Conservation (phyloP, 2,329 filamentous ascomycete species). For the Paecilomyces variotii region DNA sequence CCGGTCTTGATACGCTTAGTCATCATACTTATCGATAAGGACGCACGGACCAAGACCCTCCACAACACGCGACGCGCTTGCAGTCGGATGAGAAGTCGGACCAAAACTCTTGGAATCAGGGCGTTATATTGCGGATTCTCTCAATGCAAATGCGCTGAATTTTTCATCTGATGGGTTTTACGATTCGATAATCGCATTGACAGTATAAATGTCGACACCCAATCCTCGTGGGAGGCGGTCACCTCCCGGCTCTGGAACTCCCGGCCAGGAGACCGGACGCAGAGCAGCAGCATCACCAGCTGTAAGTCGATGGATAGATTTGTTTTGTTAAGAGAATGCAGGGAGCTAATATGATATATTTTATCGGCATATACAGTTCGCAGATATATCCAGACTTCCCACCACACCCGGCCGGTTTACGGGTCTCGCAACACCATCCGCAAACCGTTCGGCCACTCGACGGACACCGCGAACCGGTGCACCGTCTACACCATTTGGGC, state of each 20-base stretch:
- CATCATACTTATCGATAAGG: constrained; percentile 28
- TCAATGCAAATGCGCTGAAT: neutral
- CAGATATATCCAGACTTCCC: constrained; percentile 16
- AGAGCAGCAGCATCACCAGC: neutral
- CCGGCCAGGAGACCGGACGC: constrained; percentile 12
- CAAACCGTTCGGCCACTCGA: constrained; percentile 24
- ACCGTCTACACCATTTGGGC: constrained; percentile 49
- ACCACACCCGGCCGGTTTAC: constrained; percentile 28
- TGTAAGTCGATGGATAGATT: neutral
- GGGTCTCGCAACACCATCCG: constrained; percentile 22
- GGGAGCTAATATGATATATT: neutral
- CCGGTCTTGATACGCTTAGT: constrained; percentile 14
- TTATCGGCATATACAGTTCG: neutral
- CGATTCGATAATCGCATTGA: neutral
- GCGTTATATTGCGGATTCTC: neutral
- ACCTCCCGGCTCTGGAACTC: constrained; percentile 13
- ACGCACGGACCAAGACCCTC: neutral
- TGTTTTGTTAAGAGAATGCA: constrained; percentile 5
- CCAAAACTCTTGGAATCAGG: neutral
- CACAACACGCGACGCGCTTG: constrained; percentile 6
- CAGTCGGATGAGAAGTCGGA: constrained; percentile 11
- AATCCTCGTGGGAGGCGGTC: constrained; percentile 19
- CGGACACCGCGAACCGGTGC: constrained; percentile 30
- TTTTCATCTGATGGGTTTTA: neutral
- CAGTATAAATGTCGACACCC: constrained; percentile 3